Base-by-base conservation (phyloP, 2,329 filamentous ascomycete genomes). In the Fusarium irregulare region DNA sequence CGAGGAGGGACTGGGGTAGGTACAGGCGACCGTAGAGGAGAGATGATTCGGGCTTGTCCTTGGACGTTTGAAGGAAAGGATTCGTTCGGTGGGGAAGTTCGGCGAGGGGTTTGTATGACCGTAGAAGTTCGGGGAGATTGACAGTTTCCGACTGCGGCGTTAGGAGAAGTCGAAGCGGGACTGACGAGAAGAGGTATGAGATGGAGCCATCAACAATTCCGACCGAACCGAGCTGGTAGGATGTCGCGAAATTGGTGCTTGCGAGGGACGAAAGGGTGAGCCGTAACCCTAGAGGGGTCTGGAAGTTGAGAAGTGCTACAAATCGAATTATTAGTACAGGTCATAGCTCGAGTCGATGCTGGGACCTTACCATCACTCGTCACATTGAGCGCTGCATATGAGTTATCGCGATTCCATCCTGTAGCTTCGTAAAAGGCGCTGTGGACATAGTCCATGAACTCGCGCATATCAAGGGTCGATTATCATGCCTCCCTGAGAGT, bases 391-490 rank as follows among this genome's bases (percentile, higher is more conserved):
- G 91, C 89, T 73, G 93, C 91, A 83, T 98, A 98, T 65, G 93
- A 96, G 81, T 97, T 97, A 84, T 98, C 93, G 76, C 89, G 87
- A 78, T 94, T 92, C 94, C 94, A 98, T 79, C 91, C 88, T 47
- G 94, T 94, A 60, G 92, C 91, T 78, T 92, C 87, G 80, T 93
- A 93, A 83, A 97, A 98, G 76, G 93, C 92, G 82, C 92, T 88
- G 82, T 97, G 93, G 84, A 98, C 91, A 84, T 97, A 95, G 83
- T 97, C 94, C 93, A 98, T 97, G 85, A 97, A 98, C 83, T 94
- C 92, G 83, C 96, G 90, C 94, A 98, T 98, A 56, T 83, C 76
- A 77, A 67, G 71, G 66, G 61, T 54, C 59, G 47, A 59, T 77
- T 67, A 55, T 69, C 77, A 78, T 79, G 69, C 76, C 73, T 72